phyloP scores from a whole-genome alignment of 2,329 filamentous ascomycete species.

The Talaromyces pinophilus region DNA sequence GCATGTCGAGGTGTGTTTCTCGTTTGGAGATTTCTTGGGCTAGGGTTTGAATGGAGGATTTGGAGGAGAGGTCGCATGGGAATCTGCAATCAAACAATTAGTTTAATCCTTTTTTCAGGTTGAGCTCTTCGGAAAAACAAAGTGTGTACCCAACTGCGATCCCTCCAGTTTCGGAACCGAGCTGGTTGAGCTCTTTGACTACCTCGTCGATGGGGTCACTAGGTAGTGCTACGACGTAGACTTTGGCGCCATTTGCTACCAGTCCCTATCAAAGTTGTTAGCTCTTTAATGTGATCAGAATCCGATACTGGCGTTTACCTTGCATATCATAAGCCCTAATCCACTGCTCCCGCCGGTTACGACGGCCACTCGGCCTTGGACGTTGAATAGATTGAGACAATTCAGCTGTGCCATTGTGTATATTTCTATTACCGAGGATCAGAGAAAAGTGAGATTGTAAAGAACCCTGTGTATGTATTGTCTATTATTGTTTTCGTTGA shows the following conservation, averaged over 20 bases:
- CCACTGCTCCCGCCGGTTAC: slow-evolving; percentile 51
- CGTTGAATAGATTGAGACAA: slow-evolving; percentile 31
- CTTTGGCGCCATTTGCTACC: slow-evolving; percentile 51
- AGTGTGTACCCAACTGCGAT: slow-evolving; percentile 40
- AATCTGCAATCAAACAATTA: slow-evolving; percentile 23
- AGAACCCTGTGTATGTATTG: background rate
- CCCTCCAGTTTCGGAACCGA: slow-evolving; percentile 42
- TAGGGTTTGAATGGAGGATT: slow-evolving; percentile 43
- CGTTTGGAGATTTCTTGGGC: slow-evolving; percentile 35
- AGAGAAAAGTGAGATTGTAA: background rate
- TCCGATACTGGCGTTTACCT: slow-evolving; percentile 30
- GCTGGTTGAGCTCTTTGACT: slow-evolving; percentile 43
- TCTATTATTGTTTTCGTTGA: background rate
- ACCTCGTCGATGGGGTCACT: slow-evolving; percentile 45
- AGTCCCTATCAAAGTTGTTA: slow-evolving; percentile 38
- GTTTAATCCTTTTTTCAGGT: background rate
- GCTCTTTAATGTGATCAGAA: background rate
- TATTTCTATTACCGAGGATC: background rate
- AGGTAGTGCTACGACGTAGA: slow-evolving; percentile 48
- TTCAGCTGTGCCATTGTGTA: slow-evolving; percentile 24
- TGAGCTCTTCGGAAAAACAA: background rate
- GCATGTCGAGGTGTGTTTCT: slow-evolving; percentile 50
- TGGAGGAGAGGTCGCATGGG: slow-evolving; percentile 43
- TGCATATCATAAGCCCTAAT: slow-evolving; percentile 51
- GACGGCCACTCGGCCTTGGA: slow-evolving; percentile 48